phyloP scores from a whole-genome alignment of 129 eudicot genomes.

The Deinandra increscens region DNA sequence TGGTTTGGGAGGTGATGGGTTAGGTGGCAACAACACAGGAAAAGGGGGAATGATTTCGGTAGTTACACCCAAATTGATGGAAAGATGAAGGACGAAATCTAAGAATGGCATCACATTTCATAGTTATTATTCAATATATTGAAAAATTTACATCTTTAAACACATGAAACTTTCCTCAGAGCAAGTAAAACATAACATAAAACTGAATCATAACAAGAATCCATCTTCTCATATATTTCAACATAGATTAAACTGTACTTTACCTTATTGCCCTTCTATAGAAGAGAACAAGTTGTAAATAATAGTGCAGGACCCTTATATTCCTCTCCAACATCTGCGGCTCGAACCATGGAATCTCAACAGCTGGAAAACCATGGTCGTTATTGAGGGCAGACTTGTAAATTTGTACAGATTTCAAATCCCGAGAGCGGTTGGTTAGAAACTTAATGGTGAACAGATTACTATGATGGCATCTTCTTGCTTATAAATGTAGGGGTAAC shows the following conservation, averaged over 20 bases:
- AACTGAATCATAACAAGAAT: conserved; percentile 18
- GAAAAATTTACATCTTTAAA: conserved; percentile 21
- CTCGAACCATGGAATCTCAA: not conserved
- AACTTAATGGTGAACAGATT: conserved; percentile 11
- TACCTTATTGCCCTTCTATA: conserved; percentile 23
- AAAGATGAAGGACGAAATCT: too few species aligned
- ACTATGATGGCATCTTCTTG: conserved; percentile 37
- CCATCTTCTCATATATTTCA: conserved; percentile 18
- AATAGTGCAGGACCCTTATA: conserved; percentile 4
- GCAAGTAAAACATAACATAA: not conserved
- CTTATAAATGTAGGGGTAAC: conserved; percentile 63
- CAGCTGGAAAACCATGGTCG: conserved; percentile 15
- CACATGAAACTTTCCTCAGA: conserved; percentile 14
- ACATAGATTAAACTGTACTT: conserved; percentile 14
- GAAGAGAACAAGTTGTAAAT: conserved; percentile 19
- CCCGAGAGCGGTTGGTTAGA: conserved; percentile 8
- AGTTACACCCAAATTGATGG: too few species aligned
- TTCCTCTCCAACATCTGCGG: conserved; percentile 16
- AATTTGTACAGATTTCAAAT: conserved; percentile 23
- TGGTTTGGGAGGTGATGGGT: too few species aligned
- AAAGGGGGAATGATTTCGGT: too few species aligned
- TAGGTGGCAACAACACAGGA: too few species aligned
- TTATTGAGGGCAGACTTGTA: conserved; percentile 14
- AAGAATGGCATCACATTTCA: conserved; percentile 13
- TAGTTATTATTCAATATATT: conserved; percentile 16